phyloP scores from a whole-genome alignment of 1,139 yeast genomes.

The Sugiyamaella paludigena region DNA sequence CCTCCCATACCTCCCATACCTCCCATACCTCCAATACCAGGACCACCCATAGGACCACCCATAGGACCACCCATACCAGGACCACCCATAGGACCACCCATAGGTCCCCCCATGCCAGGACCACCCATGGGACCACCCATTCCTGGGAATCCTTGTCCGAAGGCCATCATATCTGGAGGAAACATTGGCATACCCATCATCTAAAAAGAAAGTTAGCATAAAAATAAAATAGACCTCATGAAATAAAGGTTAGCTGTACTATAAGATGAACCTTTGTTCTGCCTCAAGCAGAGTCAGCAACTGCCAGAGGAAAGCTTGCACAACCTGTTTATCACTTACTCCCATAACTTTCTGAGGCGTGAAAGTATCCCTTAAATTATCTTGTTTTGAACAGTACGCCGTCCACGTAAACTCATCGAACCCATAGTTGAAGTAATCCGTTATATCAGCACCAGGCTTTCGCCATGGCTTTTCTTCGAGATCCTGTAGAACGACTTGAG shows the following conservation, averaged over 20 bases:
- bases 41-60: conserved; percentile 23
- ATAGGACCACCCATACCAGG: conserved; percentile 36
- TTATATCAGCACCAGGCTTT: conserved; percentile 90
- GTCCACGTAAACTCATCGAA: conserved; percentile 97
- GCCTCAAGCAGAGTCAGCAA: too few relatives aligned
- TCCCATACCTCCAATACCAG: conserved; percentile 32
- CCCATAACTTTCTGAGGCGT: conserved; percentile 52
- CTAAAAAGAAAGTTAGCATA: neutral
- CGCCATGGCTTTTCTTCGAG: conserved; percentile 97
- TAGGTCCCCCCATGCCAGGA: conserved; percentile 28
- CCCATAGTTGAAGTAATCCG: conserved; percentile 94
- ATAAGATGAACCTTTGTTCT: too few relatives aligned
- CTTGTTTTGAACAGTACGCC: conserved; percentile 87
- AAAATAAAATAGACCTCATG: neutral
- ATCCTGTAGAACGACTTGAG: conserved; percentile 77
- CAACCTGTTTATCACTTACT: conserved; percentile 9
- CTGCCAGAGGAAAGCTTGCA: too few relatives aligned
- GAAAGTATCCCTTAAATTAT: conserved; percentile 72
- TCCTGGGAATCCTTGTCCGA: conserved; percentile 19
- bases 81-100: conserved; percentile 23
- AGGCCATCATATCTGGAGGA: conserved; percentile 26
- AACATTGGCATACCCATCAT: conserved; percentile 31
- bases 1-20: conserved; percentile 29
- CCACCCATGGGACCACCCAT: conserved; percentile 30
- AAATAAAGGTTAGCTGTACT: too few relatives aligned